These are phyloP conservation scores for Hydrangea macrophylla DNA, from an alignment of 148 eudicot species.

Conservation along the genomic window DNA sequence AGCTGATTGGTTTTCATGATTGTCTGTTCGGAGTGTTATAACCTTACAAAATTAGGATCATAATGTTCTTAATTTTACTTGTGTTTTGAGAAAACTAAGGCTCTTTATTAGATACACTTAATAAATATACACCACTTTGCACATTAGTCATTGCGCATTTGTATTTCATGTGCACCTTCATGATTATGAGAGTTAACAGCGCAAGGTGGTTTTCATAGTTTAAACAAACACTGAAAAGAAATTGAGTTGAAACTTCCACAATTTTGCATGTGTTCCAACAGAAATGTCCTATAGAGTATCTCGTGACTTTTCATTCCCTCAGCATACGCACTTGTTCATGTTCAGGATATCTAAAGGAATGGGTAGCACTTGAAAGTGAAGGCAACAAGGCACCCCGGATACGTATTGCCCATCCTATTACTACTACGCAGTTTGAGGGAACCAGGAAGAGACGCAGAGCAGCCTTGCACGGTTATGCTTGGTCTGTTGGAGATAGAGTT, in stretches of 20 bases:
- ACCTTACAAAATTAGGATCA: background rate
- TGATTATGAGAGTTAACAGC: background rate
- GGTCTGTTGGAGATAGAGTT: constrained; percentile 84
- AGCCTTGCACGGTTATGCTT: constrained; percentile 58
- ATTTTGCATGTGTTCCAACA: too few relatives aligned
- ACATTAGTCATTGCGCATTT: background rate
- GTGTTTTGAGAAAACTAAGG: background rate
- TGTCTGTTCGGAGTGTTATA: constrained; percentile 4
- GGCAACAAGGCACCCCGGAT: constrained; percentile 55
- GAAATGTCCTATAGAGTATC: background rate
- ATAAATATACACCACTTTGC: background rate
- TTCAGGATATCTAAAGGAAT: constrained; percentile 55
- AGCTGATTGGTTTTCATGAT: background rate
- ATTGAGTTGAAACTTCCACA: too few relatives aligned
- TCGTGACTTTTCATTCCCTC: background rate
- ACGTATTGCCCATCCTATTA: constrained; percentile 56
- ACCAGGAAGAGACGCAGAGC: constrained; percentile 84
- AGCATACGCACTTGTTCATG: constrained; percentile 27
- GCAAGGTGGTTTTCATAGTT: background rate
- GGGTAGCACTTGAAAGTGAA: constrained; percentile 68
- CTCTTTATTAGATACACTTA: background rate
- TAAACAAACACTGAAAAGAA: background rate
- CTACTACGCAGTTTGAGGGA: constrained; percentile 42
- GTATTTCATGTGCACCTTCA: background rate
- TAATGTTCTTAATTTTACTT: background rate